Evolutionary conservation across 2,329 filamentous ascomycete genomes (phyloP), one percentile per base, ranked within the genome.

Genomic region (Colletotrichum orchidophilum): DNA sequence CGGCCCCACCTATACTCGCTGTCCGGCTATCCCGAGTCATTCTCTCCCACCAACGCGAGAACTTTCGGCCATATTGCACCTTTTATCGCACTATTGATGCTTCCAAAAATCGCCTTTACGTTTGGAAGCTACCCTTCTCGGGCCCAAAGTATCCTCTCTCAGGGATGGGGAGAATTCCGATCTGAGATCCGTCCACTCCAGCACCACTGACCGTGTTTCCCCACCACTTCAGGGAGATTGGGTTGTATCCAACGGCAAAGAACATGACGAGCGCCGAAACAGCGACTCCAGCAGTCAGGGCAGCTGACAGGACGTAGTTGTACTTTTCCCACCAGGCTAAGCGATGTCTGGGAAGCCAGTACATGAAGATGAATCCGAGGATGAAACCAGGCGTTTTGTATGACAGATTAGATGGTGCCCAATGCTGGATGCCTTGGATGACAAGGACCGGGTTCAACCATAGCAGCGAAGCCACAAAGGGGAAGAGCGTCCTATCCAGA

Each of bases 291-390:
- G 81, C 82, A 11, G 79, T 82, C 62, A 86, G 74, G 6, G 82
- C 82, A 0, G 83, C 81, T 11, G 81, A 83, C 3, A 86, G 75
- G 3, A 83, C 80, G 73, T 84, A 86, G 75, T 85, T 85, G 76
- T 85, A 86, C 78, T 85, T 82, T 55, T 82, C 78, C 82, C 82
- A 85, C 82, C 82, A 85, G 1, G 82, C 82, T 58, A 82, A 73
- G 13, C 78, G 76, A 64, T 80, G 78, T 15, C 80, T 75, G 1
- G 80, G 80, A 2, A 86, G 74, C 76, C 79, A 82, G 74, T 82
- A 82, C 83, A 84, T 84, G 78, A 84, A 84, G 65, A 84, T 73
- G 62, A 79, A 82, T 1, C 78, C 78, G 42, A 85, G 73, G 18
- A 83, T 80, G 69, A 85, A 78, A 27, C 82, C 82, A 0, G 81